A percentile compares a stretch with the other conserved stretches of the same genome.
Conservation (phyloP, 495 filamentous ascomycete genomes). For the Cercophora scortea region DNA sequence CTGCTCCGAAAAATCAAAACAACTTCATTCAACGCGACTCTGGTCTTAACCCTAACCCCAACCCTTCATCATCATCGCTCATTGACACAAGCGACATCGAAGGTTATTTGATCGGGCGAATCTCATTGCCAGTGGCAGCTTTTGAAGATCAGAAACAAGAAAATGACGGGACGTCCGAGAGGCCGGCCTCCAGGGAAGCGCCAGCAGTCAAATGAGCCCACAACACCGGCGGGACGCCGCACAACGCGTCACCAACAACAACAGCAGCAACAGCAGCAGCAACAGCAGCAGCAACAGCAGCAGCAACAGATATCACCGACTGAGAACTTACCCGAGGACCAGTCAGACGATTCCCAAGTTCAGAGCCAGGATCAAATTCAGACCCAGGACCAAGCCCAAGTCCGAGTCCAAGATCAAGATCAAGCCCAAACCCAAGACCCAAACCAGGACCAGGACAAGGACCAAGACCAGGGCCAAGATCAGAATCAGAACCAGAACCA, state of each 20-base stretch:
- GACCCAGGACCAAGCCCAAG: no score
- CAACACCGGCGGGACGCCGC: constrained; percentile 11
- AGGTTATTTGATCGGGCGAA: no score
- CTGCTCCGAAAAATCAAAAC: constrained; percentile 13
- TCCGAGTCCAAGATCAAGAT: background rate
- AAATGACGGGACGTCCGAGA: constrained; percentile 18
- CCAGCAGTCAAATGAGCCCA: constrained; percentile 1
- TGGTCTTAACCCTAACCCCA: constrained; percentile 25
- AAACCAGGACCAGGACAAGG: constrained; percentile 1
- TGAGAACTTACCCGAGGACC: no score
- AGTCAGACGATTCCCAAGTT: no score
- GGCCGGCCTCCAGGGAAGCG: constrained; percentile 11
- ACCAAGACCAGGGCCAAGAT: constrained; percentile 5
- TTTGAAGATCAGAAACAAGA: background rate
- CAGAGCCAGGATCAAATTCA: no score
- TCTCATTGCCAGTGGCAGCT: background rate
- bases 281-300: constrained; percentile 8
- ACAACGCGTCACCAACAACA: constrained; percentile 19
- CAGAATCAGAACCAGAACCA: background rate
- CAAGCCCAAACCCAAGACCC: constrained; percentile 11
- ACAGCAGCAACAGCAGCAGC: constrained; percentile 5
- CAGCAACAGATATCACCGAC: background rate
- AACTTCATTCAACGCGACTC: constrained; percentile 9
- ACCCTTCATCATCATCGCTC: constrained; percentile 17
- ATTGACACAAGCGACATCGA: background rate